Base-by-base conservation (phyloP, 805 yeast species). In the Candida ascalaphidarum region DNA sequence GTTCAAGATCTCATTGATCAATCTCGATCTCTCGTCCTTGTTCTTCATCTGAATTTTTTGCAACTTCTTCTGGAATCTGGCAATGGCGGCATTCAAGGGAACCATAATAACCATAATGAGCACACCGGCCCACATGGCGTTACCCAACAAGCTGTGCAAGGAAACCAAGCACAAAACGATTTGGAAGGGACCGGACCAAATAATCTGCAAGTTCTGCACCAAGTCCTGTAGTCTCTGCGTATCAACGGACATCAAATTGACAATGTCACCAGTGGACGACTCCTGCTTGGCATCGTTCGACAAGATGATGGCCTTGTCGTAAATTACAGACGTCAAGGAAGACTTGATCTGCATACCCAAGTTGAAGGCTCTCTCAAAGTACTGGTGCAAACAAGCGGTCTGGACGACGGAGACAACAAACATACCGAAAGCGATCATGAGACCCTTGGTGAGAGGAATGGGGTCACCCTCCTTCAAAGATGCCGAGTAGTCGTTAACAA, bases 81-180 rank as follows among this genome's bases (percentile, higher is more conserved):
- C 81, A 39, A 88, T 61, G 14, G 63, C 50, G 3, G 84, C 77
- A 48, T 88, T 86, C 27, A 84, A 46, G 4, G 96, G 95, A 39
- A 86, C 74, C 71, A 85, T 76, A 17, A 85, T 44, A 3, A 77
- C 47, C 73, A 88, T 74, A 33, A 89, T 75, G 18, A 70, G 55
- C 10, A 89, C 94, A 52, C 97, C 97, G 23, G 94, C 80, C 95
- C 96, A 84, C 94, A 88, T 86, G n/a, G 92, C 72, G 34, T 77
- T 73, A 21, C 96, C 96, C 32, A 88, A 55, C 25, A 88, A 57
- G 4, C 71, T 68, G 52, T 85, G 72, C 30, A 88, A 63, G 1
- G 92, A 78, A 24, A 68, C 52, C 36, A 88, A 64, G 64, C 96
- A 85, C 32, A 88, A 55, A 14, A 68, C 45, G 40, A 88, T 75